Evolutionary conservation across 768 basidiomycete genomes (phyloP), one percentile per base, ranked within the genome.

Genomic region (Serpula lacrymans): DNA sequence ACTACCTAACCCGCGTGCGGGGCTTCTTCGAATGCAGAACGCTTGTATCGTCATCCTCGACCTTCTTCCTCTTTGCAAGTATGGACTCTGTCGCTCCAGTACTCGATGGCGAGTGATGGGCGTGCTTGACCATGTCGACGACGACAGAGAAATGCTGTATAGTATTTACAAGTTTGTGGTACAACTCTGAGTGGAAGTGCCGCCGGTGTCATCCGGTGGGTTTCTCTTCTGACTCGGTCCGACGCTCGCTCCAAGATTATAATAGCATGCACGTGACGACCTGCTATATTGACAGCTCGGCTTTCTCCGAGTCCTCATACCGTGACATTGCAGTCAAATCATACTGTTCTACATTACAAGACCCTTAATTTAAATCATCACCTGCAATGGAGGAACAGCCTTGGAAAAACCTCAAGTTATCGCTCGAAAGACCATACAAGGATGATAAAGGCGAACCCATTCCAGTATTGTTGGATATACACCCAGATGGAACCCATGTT

Each of bases 351-450:
- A 39, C 20, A 37, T 12, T 13, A 22, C 21, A 27, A 34, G 4
- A 26, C 27, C 17, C n/a, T n/a, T n/a, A n/a, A 14, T 13, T 18
- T 33, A 20, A 22, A 18, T 39, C n/a, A n/a, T n/a, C n/a, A n/a
- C n/a, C 29, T 31, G 36, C 48, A 50, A 57, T 59, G 48, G 53
- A 44, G 27, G 54, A 68, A 37, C 70, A 69, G 9, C 55, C 67
- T 7, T 84, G 80, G 76, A 80, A 75, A 53, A 72, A 72, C 47
- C 65, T 82, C 26, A 81, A 64, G 45, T 64, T 90, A 8, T 82
- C 86, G 2, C 71, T 92, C 23, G 88, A 92, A 55, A 70, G 79
- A 27, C 87, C 85, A 0, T 89, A 89, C 67, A 88, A 83, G 59
- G 83, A 88, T 52, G 88, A 91, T 49, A 62, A 72, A 26, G 87